Conservation (phyloP, 1,284 basidiomycete genomes). For the Malassezia furfur region DNA sequence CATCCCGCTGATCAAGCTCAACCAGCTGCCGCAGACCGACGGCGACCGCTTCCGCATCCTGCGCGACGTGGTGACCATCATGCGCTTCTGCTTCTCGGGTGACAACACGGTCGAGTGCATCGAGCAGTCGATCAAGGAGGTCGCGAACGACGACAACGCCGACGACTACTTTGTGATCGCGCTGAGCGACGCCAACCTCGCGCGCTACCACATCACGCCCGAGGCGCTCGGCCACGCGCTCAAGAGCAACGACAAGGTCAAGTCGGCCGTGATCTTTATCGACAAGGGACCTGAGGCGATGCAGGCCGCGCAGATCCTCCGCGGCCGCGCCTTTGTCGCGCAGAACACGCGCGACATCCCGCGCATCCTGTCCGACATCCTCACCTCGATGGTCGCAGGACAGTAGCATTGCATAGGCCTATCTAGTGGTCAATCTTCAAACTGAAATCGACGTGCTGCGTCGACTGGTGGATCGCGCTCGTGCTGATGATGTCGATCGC, state of each 20-base stretch:
- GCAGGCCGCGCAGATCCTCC: constrained; percentile 26
- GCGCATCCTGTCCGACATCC: constrained; percentile 33
- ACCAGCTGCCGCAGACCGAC: constrained; percentile 32
- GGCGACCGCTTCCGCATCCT: constrained; percentile 40
- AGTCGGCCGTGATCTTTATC: constrained; percentile 42
- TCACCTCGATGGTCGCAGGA: constrained; percentile 28
- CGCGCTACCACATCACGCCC: constrained; percentile 46
- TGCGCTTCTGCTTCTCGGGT: constrained; percentile 34
- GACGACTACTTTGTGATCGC: constrained; percentile 50
- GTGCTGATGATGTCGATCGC: constrained; percentile 46
- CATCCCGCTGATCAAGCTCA: constrained; percentile 40
- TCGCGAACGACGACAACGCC: constrained; percentile 23
- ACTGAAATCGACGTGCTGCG: constrained; percentile 45
- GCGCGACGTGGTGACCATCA: constrained; percentile 33
- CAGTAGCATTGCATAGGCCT: not conserved
- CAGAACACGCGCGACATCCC: constrained; percentile 36
- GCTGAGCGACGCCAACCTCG: constrained; percentile 48
- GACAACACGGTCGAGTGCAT: constrained; percentile 35
- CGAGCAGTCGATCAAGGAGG: constrained; percentile 26
- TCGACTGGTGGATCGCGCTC: constrained; percentile 43
- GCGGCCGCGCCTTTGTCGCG: constrained; percentile 37
- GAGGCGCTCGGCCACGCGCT: constrained; percentile 27
- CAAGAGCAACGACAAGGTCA: constrained; percentile 33
- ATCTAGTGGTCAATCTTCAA: constrained; percentile 39
- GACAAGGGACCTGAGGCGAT: constrained; percentile 34